Evolutionary conservation across 2,329 filamentous ascomycete genomes (phyloP), one percentile per base, ranked within the genome.

Genomic region (Huntiella omanensis): DNA sequence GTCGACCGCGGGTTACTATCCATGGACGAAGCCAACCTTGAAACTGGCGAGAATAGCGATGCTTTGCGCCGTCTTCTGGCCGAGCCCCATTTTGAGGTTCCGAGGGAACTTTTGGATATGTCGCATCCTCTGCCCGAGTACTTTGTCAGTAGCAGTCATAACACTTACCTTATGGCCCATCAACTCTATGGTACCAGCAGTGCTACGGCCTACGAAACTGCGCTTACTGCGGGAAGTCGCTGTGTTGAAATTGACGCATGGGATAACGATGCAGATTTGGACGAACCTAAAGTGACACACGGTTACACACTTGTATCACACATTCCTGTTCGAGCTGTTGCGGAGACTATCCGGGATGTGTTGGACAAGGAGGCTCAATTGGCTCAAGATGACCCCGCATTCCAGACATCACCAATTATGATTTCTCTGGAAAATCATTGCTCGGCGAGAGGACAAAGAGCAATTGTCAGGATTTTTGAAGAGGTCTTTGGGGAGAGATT

Each of bases 221-320:
- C 75, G 0, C 62, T 83, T 12, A 63, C 60, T 28, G 71, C 75
- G 0, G 79, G 78, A 1, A 75, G 76, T 2, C 66, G 79, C 5
- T 83, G 79, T 53, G 77, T 83, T 34, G 79, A 83, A 59, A 83
- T 83, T 46, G 78, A 83, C 55, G 79, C 75, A 1, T 83, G 78
- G 79, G 77, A 83, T 54, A 67, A 77, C 41, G 64, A 69, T 34
- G 69, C 75, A 6, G 58, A 79, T 53, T 60, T 60, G 35, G 66
- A 74, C 7, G 77, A 81, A 56, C 77, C 77, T 3, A 81, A 80
- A 55, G 77, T 81, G 45, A 82, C 77, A 0, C 77, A 82, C 55
- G 77, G 77, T 1, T 81, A 74, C 57, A 81, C 77, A 0, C 62
- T 81, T 2, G 75, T 80, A 3, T 80, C 75, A 6, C 63, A 80